These are phyloP conservation scores for Vinca minor DNA, from an alignment of 257 asterid genomes.

Conservation along the genomic window DNA sequence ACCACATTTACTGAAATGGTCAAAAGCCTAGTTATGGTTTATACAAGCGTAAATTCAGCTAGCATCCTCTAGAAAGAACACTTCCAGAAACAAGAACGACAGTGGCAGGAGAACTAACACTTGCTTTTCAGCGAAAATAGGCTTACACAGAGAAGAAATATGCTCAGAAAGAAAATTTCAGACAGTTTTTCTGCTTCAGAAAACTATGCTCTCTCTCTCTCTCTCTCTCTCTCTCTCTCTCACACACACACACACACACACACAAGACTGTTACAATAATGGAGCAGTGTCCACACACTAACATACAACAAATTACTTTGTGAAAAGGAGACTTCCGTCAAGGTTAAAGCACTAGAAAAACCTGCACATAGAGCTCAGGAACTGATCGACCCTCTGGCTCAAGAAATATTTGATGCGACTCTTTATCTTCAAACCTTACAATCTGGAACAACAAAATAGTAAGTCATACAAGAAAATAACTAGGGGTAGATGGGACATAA, in stretches of 20 bases:
- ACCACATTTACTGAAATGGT: background rate
- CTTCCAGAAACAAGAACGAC: background rate
- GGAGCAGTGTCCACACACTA: background rate
- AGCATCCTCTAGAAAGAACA: background rate
- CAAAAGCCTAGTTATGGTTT: background rate
- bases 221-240: too few relatives aligned
- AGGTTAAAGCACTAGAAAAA: constrained; percentile 21
- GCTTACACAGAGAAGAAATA: background rate
- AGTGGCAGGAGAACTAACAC: constrained; percentile 1
- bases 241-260: too few relatives aligned
- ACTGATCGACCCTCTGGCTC: constrained; percentile 96
- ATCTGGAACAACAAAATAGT: constrained; percentile 42
- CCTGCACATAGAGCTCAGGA: constrained; percentile 99
- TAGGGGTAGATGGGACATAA: background rate
- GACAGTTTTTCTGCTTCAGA: too few relatives aligned
- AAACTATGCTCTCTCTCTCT: too few relatives aligned
- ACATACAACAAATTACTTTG: background rate
- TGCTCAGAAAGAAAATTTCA: too few relatives aligned
- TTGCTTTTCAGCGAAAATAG: background rate
- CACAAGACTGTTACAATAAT: too few relatives aligned
- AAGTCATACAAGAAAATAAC: constrained; percentile 18
- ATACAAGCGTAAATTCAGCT: background rate
- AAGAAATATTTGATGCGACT: constrained; percentile 95
- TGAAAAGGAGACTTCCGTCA: too few relatives aligned
- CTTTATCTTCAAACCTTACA: constrained; percentile 91